Percentiles rank a stretch among this genome's conserved stretches.
These are phyloP conservation scores for Melampsora americana DNA, from an alignment of 1,284 basidiomycete species.

Conservation along the genomic window DNA sequence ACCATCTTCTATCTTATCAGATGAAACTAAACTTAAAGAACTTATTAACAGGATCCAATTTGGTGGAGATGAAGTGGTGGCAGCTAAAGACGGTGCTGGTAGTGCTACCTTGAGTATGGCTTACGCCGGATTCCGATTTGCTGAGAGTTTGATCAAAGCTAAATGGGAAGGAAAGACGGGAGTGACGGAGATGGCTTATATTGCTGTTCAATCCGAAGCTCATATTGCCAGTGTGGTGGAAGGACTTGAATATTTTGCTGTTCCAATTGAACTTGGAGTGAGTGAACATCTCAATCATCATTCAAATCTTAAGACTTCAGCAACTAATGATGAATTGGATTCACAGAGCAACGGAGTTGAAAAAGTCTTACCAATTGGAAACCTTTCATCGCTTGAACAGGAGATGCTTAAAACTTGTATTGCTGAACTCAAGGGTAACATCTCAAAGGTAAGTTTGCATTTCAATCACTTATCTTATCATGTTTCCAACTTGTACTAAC, in stretches of 20 bases:
- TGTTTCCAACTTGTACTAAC: not conserved
- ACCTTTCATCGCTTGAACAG: constrained; percentile 30
- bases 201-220: constrained; percentile 32
- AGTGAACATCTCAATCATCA: constrained; percentile 49
- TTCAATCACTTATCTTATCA: too few relatives aligned
- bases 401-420: constrained; percentile 38
- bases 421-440: constrained; percentile 39
- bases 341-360: constrained; percentile 31
- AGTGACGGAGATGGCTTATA: constrained; percentile 41
- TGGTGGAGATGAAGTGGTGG: constrained; percentile 55
- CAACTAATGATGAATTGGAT: not conserved
- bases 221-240: constrained; percentile 50
- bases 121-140: constrained; percentile 54
- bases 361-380: constrained; percentile 34
- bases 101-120: constrained; percentile 55
- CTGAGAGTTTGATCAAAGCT: constrained; percentile 45
- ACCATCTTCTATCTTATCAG: constrained; percentile 45
- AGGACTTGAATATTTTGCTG: constrained; percentile 78
- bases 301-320: not conserved
- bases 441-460: constrained; percentile 22
- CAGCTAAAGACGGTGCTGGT: constrained; percentile 54
- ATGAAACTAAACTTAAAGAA: constrained; percentile 51
- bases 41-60: constrained; percentile 55
- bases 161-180: constrained; percentile 39
- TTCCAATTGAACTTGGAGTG: constrained; percentile 84